Evolutionary conservation across 768 basidiomycete genomes (phyloP).

Genomic region (Tulasnella sp.): DNA sequence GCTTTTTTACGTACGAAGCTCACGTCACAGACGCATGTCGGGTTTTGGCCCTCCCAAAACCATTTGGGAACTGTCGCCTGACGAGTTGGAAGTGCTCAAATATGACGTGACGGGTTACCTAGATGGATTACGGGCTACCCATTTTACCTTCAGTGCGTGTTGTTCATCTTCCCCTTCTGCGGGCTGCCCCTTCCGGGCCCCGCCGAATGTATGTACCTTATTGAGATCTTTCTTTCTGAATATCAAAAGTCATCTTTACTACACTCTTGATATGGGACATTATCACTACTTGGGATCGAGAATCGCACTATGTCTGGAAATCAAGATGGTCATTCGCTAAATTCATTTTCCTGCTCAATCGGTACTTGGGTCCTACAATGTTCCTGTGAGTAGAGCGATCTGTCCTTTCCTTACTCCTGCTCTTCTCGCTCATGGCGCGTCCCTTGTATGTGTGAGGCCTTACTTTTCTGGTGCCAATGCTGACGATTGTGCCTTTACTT

Average conservation of each 20-base stretch:
- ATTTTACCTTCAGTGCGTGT: background rate
- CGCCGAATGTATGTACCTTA: background rate
- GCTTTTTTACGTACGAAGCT: background rate
- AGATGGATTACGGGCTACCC: background rate
- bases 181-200: too few species aligned
- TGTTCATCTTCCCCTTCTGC: background rate
- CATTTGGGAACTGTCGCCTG: background rate
- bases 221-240: background rate
- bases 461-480: background rate
- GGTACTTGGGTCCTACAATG: background rate
- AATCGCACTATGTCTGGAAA: constrained; percentile 8
- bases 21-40: background rate
- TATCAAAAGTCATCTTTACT: background rate
- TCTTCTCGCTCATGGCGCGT: background rate
- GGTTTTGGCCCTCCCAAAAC: background rate
- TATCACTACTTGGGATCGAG: constrained; percentile 6
- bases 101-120: background rate
- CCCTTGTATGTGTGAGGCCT: background rate
- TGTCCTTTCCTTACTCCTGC: background rate
- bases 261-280: constrained; percentile 6
- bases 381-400: background rate
- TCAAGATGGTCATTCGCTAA: background rate
- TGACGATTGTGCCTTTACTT: background rate
- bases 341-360: background rate
- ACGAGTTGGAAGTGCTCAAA: background rate